Evolutionary conservation across 306 rosid species (phyloP).

Genomic region (Crotalaria pallida): DNA sequence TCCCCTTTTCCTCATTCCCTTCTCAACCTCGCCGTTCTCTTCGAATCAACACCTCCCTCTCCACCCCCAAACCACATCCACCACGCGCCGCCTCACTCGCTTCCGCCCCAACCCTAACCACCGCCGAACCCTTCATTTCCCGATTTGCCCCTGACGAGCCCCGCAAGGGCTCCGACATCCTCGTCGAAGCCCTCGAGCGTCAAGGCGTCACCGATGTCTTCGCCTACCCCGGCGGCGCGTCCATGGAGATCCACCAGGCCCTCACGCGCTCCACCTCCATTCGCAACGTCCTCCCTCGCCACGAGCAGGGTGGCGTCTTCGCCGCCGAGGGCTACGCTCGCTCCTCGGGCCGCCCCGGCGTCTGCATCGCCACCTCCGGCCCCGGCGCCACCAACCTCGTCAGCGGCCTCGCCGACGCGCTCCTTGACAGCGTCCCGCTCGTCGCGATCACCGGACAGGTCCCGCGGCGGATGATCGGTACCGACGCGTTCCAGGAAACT

Average conservation of each 20-base stretch:
- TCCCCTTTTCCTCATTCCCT: conserved; percentile 27
- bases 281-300: conserved; percentile 77
- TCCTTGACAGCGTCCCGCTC: conserved; percentile 66
- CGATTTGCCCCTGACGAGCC: conserved; percentile 54
- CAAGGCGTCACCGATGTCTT: conserved; percentile 70
- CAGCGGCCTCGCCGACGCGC: conserved; percentile 78
- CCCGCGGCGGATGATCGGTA: conserved; percentile 86
- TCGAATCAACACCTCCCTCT: conserved; percentile 30
- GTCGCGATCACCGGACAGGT: conserved; percentile 84
- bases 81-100: not conserved
- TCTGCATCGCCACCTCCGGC: conserved; percentile 87
- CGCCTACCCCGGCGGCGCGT: conserved; percentile 88
- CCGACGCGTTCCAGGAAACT: conserved; percentile 88
- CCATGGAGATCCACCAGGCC: conserved; percentile 83
- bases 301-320: conserved; percentile 74
- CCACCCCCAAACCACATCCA: not conserved
- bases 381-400: conserved; percentile 96
- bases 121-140: conserved; percentile 22
- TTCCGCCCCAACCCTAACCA: not conserved
- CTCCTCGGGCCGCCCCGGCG: conserved; percentile 68
- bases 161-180: conserved; percentile 78
- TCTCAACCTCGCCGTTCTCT: conserved; percentile 21
- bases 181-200: conserved; percentile 84
- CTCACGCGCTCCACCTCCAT: conserved; percentile 65
- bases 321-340: conserved; percentile 86